Evolutionary conservation across 345 rosid genomes (phyloP).

Genomic region (Diplotaxis tenuifolia): DNA sequence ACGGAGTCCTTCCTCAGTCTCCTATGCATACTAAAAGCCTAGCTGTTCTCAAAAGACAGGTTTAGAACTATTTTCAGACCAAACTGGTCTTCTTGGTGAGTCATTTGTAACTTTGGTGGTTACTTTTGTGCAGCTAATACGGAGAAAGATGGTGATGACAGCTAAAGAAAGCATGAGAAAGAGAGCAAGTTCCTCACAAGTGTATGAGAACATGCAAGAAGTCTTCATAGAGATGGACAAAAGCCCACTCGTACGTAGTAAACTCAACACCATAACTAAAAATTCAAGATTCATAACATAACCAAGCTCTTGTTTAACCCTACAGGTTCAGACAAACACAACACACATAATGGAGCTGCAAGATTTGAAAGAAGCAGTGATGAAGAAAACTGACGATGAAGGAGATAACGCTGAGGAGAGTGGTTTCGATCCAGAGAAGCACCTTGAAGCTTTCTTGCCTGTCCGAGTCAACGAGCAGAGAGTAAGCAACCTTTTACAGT

Average conservation of each 20-base stretch:
- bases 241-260: constrained; percentile 48
- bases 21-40: constrained; percentile 96
- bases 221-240: constrained; percentile 65
- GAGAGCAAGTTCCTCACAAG: constrained; percentile 57
- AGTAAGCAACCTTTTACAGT: constrained; percentile 75
- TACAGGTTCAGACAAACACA: constrained; percentile 35
- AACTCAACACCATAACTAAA: background rate
- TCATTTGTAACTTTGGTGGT: background rate
- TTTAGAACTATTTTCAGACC: background rate
- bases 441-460: constrained; percentile 76
- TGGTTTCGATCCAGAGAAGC: constrained; percentile 74
- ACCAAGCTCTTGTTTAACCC: background rate
- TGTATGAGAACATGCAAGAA: constrained; percentile 67
- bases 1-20: constrained; percentile 88
- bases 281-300: background rate
- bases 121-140: constrained; percentile 45
- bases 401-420: constrained; percentile 19
- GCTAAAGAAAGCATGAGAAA: constrained; percentile 69
- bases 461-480: constrained; percentile 83
- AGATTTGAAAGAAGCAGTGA: constrained; percentile 70
- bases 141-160: constrained; percentile 67
- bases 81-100: background rate
- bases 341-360: constrained; percentile 52
- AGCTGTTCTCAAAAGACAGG: constrained; percentile 63
- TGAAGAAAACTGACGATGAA: constrained; percentile 43